Evolutionary conservation across 345 rosid species (phyloP), one percentile per base, ranked within the genome.

Genomic region (Camelina hispida): DNA sequence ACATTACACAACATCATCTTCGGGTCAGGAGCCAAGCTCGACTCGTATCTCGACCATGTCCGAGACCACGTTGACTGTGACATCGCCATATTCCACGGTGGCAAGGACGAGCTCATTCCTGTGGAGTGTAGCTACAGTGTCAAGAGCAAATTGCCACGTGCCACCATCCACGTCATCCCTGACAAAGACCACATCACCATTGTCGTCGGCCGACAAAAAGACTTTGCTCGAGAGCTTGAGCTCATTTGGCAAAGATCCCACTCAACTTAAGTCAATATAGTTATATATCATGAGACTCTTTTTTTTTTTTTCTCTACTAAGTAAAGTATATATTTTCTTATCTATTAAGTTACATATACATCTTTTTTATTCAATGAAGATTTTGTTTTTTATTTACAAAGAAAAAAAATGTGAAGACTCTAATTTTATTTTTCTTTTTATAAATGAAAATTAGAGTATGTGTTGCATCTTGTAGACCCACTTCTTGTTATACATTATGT

Each of bases 1-100:
- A 90, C 99, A 4, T 84, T 95, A 22, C 99, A 95, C 90, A 95
- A 95, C 86, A 84, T 95, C 47, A 90, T 95, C 4, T 95, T 87
- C 62, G 99, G 99, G 48, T 78, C 88, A 9, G 98, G 91, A 20
- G 80, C 85, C 76, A 88, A 89, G 79, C 85, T 95, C 15, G 99
- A 93, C 2, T 80, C 79, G 12, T 95, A 92, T 79, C 71, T 93
- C n/a, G 96, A 92, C 28, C 63, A 75, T 2, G 91, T 92, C 54
- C 83, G 86, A 2, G 89, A 90, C 77, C 52, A 62, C 28, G 66
- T 89, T 16, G 88, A 79, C 42, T 95, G 98, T 47, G 84, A 85
- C 9, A 91, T 95, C 15, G 80, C 74, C 35, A 79, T 95, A 11
- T 88, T 81, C 77, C 99, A 95, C 25, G 98, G 99, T 59, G 25